Percentiles rank a stretch among this genome's conserved stretches.
These are phyloP conservation scores for Sorghum bicolor DNA, from an alignment of 176 grass and related monocot genomes.

Conservation along the genomic window Sorghum_bicolor_NCBIv3 NC_012870.2:64621001-64621500, in stretches of 20 bases:
- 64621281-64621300: neutral
- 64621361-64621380: neutral
- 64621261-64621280: neutral
- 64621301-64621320: constrained; percentile 26
- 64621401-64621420: neutral
- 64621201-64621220: neutral
- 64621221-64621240: neutral
- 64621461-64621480: neutral
- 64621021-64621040: constrained; percentile 85
- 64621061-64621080: constrained; percentile 35
- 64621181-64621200: neutral
- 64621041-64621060: constrained; percentile 56
- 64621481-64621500: neutral
- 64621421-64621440: neutral
- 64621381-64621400: neutral
- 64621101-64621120: neutral
- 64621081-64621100: neutral
- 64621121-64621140: neutral
- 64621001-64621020: constrained; percentile 62
- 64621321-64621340: neutral
- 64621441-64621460: neutral
- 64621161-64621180: neutral
- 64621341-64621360: neutral
- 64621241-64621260: neutral
- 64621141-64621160: neutral